A percentile compares a stretch with the other conserved stretches of the same genome.
Conservation (phyloP, 345 rosid species). For the Populus deltoides region DNA sequence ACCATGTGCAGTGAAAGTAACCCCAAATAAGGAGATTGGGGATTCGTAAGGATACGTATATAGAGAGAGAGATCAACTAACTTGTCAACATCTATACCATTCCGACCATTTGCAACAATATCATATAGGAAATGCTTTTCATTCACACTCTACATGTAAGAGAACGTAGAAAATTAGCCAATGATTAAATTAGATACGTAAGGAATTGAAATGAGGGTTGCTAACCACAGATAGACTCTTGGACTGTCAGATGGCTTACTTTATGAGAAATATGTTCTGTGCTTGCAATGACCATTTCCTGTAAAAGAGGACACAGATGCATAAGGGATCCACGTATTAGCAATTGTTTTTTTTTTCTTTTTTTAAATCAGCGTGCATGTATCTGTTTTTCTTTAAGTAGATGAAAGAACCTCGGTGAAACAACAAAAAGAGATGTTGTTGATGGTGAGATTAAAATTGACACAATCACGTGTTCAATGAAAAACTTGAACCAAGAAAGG, state of each 20-base stretch:
- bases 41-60: not conserved
- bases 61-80: slow-evolving; percentile 5
- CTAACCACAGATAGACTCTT: not conserved
- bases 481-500: not conserved
- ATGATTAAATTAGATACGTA: not conserved
- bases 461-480: not conserved
- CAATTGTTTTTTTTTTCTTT: too few species aligned
- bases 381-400: not conserved
- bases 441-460: not conserved
- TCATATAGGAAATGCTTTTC: slow-evolving; percentile 26
- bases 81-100: slow-evolving; percentile 36
- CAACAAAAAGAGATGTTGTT: not conserved
- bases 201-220: not conserved
- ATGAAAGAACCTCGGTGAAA: not conserved
- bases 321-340: not conserved
- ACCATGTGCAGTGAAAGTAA: not conserved
- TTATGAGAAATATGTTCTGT: slow-evolving; percentile 11
- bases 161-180: not conserved
- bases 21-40: not conserved
- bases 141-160: slow-evolving; percentile 3
- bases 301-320: not conserved
- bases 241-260: slow-evolving; percentile 9
- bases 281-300: slow-evolving; percentile 33
- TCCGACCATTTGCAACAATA: slow-evolving; percentile 35
- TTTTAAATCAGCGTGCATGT: not conserved